Conservation (phyloP, 129 eudicot genomes). For the Chrysanthemum lavandulifolium region DNA sequence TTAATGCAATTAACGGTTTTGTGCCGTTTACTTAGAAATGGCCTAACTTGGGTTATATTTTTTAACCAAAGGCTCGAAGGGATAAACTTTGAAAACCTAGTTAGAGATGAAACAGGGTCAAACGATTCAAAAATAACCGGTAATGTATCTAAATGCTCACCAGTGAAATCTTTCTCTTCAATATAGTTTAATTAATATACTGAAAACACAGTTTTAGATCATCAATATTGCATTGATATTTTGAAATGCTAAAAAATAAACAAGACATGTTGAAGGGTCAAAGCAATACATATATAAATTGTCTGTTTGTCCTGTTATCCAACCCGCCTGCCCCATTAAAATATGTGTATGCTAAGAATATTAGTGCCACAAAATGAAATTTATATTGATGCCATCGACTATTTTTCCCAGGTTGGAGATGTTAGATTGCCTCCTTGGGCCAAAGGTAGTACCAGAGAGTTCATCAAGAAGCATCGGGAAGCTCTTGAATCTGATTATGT, state of each 20-base stretch:
- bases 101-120: background rate
- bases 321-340: background rate
- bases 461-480: constrained; percentile 94
- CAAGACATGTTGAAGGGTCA: background rate
- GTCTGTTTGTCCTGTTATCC: background rate
- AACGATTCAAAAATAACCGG: background rate
- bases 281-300: background rate
- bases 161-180: background rate
- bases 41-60: background rate
- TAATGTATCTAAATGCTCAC: constrained; percentile 1
- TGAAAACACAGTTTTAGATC: background rate
- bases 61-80: background rate
- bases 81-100: background rate
- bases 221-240: background rate
- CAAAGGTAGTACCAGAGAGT: constrained; percentile 91
- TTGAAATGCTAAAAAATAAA: background rate
- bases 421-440: constrained; percentile 98
- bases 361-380: constrained; percentile 4
- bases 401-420: constrained; percentile 67
- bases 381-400: constrained; percentile 11
- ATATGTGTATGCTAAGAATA: background rate
- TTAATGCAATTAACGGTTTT: background rate
- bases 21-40: background rate
- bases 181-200: background rate
- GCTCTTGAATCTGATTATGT: constrained; percentile 93